Base-by-base conservation (phyloP, 169 alveolate genomes). In the Eimeria maxima region DNA sequence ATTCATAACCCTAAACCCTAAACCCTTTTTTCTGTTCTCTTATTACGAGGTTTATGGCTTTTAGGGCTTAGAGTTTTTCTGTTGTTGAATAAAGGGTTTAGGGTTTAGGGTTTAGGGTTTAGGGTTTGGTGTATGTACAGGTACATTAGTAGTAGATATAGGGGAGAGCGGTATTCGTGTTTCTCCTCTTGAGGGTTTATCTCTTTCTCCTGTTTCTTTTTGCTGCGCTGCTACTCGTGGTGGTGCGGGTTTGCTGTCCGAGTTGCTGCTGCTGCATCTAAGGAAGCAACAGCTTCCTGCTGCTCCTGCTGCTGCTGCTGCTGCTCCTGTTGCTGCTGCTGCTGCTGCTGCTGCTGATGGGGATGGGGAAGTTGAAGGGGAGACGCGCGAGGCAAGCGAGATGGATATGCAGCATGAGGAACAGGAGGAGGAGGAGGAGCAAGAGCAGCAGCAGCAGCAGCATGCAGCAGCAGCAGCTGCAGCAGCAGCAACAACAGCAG, bases 221-320 rank as follows among this genome's bases (percentile, higher is more conserved):
- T 76, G 86, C 76, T 47, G 65, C 3, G 29, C 71, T 22, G 29
- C 73, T 47, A 50, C 90, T 7, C 89, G 63, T 27, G 22, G 81
- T 29, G 94, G 63, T 10, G 95, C 90, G 27, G 55, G 67, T 16
- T 63, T 90, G 89, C 67, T 90, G 63, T 69, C 95, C 16, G 42
- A 38, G 71, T 67, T 90, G 65, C 74, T 90, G 87, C 89, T 90
- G 63, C 89, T 90, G 81, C 95, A 90, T 57, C 78, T 69, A 10
- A 57, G 67, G 24, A 57, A 57, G 67, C 67, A 57, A 24, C 67
- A 57, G 18, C 67, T 24, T 50, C 27, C 69, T 44, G 71, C 90
- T 47, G 65, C 69, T 50, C 73, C 90, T 50, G 69, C 65, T 50
- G 69, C 71, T 44, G 69, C 71, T 80, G 42, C 90, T 80, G 90